Conservation (phyloP, 2,329 filamentous ascomycete species). For the Magnaporthales sp. region DNA sequence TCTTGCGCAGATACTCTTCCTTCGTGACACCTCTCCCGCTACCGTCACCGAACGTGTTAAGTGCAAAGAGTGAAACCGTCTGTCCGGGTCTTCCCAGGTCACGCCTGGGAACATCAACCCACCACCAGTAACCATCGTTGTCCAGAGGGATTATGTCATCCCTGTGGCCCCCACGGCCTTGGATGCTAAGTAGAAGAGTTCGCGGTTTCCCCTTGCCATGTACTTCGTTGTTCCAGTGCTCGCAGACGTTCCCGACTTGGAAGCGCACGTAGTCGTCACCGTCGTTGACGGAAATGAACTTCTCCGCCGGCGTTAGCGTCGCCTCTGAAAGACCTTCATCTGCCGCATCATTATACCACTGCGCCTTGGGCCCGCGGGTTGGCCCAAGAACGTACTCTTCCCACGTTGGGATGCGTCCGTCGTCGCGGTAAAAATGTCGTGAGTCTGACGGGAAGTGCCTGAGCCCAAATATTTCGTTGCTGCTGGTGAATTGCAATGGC, state of each 20-base stretch:
- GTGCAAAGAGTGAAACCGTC: conserved; percentile 53
- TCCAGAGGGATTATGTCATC: conserved; percentile 62
- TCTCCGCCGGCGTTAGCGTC: conserved; percentile 52
- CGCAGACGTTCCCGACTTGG: conserved; percentile 69
- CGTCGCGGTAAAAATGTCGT: conserved; percentile 63
- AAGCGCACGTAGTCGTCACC: conserved; percentile 55
- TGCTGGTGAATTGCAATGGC: conserved; percentile 48
- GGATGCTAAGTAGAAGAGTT: conserved; percentile 61
- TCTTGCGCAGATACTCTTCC: conserved; percentile 34
- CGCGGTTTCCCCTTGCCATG: conserved; percentile 60
- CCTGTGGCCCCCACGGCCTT: conserved; percentile 57
- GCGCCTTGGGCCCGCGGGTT: conserved; percentile 36
- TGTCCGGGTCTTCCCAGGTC: conserved; percentile 63
- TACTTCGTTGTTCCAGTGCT: conserved; percentile 70
- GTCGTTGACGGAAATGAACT: conserved; percentile 51
- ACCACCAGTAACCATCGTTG: conserved; percentile 74
- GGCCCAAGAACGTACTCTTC: conserved; percentile 71
- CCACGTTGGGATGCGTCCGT: conserved; percentile 63
- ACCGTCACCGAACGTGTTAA: conserved; percentile 37
- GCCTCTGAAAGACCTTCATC: conserved; percentile 45
- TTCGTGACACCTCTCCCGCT: conserved; percentile 40
- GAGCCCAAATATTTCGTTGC: conserved; percentile 73
- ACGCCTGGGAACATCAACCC: conserved; percentile 61
- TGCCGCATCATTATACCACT: conserved; percentile 34
- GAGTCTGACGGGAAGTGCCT: conserved; percentile 69